These are phyloP conservation scores for Chrysosporium queenslandicum DNA, from an alignment of 2,329 filamentous ascomycete species.

Conservation along the genomic window DNA sequence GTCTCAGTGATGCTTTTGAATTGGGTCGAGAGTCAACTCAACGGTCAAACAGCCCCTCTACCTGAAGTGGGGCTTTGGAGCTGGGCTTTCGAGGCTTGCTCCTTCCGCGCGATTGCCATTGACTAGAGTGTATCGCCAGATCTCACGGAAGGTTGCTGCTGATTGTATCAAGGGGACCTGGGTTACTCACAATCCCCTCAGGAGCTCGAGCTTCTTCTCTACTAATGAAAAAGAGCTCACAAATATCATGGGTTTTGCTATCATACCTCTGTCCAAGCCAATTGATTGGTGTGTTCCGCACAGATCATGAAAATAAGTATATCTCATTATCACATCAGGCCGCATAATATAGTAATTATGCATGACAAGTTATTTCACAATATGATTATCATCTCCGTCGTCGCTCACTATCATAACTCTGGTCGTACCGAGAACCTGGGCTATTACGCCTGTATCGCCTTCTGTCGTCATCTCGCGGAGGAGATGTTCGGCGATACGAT, in stretches of 20 bases:
- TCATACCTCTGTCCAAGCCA: not conserved
- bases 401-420: constrained; percentile 6
- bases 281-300: not conserved
- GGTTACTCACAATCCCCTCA: not conserved
- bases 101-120: not conserved
- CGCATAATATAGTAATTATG: not conserved
- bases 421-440: constrained; percentile 20
- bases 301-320: too few relatives aligned
- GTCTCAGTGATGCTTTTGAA: constrained; percentile 18
- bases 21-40: not conserved
- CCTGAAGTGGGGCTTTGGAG: not conserved
- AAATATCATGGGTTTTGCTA: not conserved
- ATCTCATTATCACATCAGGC: too few relatives aligned
- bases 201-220: not conserved
- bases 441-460: constrained; percentile 14
- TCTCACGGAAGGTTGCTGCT: not conserved
- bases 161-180: not conserved
- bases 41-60: not conserved
- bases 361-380: not conserved
- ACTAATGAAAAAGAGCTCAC: too few relatives aligned
- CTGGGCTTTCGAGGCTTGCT: not conserved
- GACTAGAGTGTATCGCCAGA: too few relatives aligned
- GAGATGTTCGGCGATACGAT: constrained; percentile 19
- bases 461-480: constrained; percentile 29
- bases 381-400: constrained; percentile 7